Percentiles rank a stretch among this genome's conserved stretches.
Evolutionary conservation across 371 early-diverging fungal genomes (phyloP).

Genomic region (Cladochytrium tenue): DNA sequence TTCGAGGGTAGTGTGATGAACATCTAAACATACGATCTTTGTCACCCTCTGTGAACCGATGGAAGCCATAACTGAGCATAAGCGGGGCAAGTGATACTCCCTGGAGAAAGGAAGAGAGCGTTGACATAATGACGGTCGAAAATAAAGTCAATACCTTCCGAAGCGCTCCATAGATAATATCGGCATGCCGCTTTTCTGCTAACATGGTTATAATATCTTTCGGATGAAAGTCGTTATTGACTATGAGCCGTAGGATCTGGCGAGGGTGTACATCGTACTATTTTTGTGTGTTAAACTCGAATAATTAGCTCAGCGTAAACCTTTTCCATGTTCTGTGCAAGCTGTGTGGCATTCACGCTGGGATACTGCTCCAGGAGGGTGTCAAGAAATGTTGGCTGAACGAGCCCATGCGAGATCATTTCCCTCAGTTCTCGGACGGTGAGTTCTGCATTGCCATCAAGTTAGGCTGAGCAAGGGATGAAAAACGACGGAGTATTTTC

Average conservation of each 20-base stretch:
- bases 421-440: slow-evolving; percentile 46
- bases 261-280: slow-evolving; percentile 34
- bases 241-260: slow-evolving; percentile 40
- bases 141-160: slow-evolving; percentile 11
- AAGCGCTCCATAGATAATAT: slow-evolving; percentile 24
- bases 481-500: no score
- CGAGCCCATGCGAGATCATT: slow-evolving; percentile 52
- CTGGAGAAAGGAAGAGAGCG: slow-evolving; percentile 6
- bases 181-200: slow-evolving; percentile 23
- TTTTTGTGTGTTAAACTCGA: neutral
- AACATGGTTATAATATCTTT: slow-evolving; percentile 45
- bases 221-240: slow-evolving; percentile 43
- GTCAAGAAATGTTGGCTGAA: slow-evolving; percentile 42
- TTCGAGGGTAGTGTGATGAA: no score
- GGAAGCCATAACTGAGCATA: slow-evolving; percentile 35
- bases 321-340: slow-evolving; percentile 46
- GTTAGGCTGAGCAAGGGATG: no score
- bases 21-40: slow-evolving; percentile 14
- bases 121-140: slow-evolving; percentile 3
- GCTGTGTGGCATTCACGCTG: slow-evolving; percentile 34
- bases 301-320: slow-evolving; percentile 14
- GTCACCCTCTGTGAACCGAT: slow-evolving; percentile 16
- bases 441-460: slow-evolving; percentile 13
- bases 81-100: slow-evolving; percentile 28
- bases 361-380: slow-evolving; percentile 42